These are phyloP conservation scores for Hygrocybe punicea DNA, from an alignment of 768 basidiomycete genomes.

Conservation along the genomic window DNA sequence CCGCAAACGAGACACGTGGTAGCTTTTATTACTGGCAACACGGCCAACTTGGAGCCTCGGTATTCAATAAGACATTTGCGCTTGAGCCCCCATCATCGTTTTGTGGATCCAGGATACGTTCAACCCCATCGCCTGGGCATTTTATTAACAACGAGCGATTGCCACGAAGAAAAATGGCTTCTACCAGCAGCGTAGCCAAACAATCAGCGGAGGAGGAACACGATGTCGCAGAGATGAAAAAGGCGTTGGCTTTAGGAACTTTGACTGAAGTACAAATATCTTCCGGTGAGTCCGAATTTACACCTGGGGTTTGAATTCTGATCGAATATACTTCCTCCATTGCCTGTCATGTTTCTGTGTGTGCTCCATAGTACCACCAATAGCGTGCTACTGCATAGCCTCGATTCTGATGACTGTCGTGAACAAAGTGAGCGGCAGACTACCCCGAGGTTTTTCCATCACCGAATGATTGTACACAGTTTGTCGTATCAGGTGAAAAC, in stretches of 20 bases:
- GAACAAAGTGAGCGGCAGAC: conserved; percentile 70
- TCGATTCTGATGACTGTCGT: conserved; percentile 96
- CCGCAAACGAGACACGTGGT: too few relatives aligned
- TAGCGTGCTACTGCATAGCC: conserved; percentile 85
- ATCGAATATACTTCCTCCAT: neutral
- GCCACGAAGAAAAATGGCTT: neutral
- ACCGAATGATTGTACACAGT: conserved; percentile 44
- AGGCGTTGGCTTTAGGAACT: conserved; percentile 32
- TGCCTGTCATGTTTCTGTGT: neutral
- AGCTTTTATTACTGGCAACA: too few relatives aligned
- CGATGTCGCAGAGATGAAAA: conserved; percentile 54
- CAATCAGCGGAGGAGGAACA: neutral
- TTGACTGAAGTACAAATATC: conserved; percentile 22
- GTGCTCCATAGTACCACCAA: conserved; percentile 59
- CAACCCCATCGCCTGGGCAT: too few relatives aligned
- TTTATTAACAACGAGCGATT: neutral
- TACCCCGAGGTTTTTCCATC: neutral
- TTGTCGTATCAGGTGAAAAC: conserved; percentile 86
- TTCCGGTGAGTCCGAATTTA: conserved; percentile 24
- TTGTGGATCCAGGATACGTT: too few relatives aligned
- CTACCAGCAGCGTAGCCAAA: neutral
- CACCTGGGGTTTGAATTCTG: neutral
- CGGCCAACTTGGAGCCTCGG: too few relatives aligned
- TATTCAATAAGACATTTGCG: too few relatives aligned
- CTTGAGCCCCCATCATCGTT: neutral